Conservation (phyloP, 495 filamentous ascomycete genomes). For the Friedmanniomyces simplex region DNA sequence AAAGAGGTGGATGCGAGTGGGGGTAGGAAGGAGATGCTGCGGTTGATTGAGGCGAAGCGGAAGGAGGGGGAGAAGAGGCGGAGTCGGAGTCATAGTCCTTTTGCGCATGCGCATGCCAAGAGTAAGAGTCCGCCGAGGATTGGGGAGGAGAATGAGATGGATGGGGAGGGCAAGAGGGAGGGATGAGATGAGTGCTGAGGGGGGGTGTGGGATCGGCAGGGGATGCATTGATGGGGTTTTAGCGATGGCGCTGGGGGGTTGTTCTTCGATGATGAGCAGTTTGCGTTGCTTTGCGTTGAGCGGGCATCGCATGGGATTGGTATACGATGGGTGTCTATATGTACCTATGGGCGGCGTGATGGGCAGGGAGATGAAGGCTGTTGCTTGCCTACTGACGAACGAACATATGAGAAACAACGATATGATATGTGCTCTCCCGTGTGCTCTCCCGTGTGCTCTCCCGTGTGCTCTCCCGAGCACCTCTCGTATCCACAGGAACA, state of each 20-base stretch:
- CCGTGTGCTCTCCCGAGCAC: no score
- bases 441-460: no score
- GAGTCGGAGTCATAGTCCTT: slow-evolving; percentile 34
- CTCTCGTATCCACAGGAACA: no score
- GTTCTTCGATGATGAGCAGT: no score
- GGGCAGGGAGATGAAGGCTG: no score
- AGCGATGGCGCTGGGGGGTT: slow-evolving; percentile 3
- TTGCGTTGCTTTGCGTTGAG: neutral
- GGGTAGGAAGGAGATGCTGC: slow-evolving; percentile 77
- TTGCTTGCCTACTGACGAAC: no score
- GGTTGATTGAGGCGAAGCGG: slow-evolving; percentile 68
- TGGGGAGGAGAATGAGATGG: slow-evolving; percentile 24
- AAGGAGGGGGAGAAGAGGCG: slow-evolving; percentile 68
- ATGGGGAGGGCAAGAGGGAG: neutral
- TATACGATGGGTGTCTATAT: no score
- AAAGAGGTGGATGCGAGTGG: slow-evolving; percentile 64
- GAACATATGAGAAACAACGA: no score
- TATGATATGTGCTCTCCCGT: no score
- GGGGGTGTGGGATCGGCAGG: neutral
- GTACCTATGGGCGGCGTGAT: no score
- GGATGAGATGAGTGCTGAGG: no score
- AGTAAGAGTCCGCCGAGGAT: slow-evolving; percentile 29
- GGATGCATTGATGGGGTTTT: neutral
- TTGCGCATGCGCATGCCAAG: slow-evolving; percentile 10
- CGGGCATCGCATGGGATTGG: no score